Conservation (phyloP, 768 basidiomycete genomes). For the Agaricus blazei region DNA sequence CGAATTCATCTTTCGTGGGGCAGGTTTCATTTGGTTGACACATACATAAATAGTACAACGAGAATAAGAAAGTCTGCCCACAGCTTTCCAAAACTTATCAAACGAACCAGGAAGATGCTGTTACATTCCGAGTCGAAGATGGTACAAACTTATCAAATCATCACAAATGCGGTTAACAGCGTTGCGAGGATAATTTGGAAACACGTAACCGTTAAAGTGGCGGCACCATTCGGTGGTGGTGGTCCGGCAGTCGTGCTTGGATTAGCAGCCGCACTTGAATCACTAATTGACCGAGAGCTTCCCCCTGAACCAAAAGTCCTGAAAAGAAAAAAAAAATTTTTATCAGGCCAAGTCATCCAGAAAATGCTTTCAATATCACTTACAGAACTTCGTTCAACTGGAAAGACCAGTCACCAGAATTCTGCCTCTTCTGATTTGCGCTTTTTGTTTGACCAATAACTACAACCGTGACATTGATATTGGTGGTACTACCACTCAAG, state of each 20-base stretch:
- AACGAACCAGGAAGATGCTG: no score
- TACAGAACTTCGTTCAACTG: slow-evolving; percentile 6
- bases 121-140: background rate
- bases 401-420: background rate
- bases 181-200: background rate
- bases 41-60: no score
- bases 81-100: no score
- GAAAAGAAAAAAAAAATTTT: no score
- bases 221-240: background rate
- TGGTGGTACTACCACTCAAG: background rate
- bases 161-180: background rate
- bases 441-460: background rate
- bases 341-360: no score
- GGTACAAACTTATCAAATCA: background rate
- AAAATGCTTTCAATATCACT: background rate
- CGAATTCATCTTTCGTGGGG: no score
- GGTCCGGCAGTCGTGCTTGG: no score
- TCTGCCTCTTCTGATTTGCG: background rate
- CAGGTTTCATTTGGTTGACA: no score
- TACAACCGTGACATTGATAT: slow-evolving; percentile 9
- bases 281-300: no score
- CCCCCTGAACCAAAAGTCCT: no score
- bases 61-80: no score
- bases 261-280: no score
- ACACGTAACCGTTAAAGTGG: background rate